Evolutionary conservation across 768 basidiomycete species (phyloP).

Genomic region (Clitopilus passeckerianus): DNA sequence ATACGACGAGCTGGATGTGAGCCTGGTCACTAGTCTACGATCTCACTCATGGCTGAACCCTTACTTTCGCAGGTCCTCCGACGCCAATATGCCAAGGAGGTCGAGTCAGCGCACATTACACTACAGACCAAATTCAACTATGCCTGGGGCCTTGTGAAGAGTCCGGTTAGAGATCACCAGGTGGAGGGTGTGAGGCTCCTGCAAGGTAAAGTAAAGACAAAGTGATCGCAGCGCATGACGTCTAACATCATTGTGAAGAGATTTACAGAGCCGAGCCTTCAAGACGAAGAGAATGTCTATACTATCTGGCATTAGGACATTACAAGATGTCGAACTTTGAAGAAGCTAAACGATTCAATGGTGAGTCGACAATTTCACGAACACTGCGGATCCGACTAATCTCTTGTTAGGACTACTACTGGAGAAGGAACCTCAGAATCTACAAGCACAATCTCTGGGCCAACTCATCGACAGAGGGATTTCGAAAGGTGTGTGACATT

Average conservation of each 20-base stretch:
- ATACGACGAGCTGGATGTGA: constrained; percentile 86
- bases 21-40: constrained; percentile 4
- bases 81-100: constrained; percentile 86
- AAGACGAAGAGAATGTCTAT: constrained; percentile 89
- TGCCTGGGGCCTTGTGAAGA: constrained; percentile 95
- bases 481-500: constrained; percentile 47
- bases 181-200: constrained; percentile 88
- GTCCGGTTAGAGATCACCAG: constrained; percentile 77
- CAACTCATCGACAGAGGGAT: constrained; percentile 86
- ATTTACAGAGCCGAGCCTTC: constrained; percentile 86
- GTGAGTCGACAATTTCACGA: constrained; percentile 41
- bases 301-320: constrained; percentile 93
- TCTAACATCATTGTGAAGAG: constrained; percentile 41
- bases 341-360: constrained; percentile 89
- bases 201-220: constrained; percentile 53
- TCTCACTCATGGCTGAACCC: neutral
- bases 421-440: constrained; percentile 88
- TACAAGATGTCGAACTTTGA: constrained; percentile 96
- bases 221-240: constrained; percentile 2
- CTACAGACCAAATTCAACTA: constrained; percentile 98
- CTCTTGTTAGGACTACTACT: constrained; percentile 64
- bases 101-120: constrained; percentile 77
- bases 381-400: constrained; percentile 1
- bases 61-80: constrained; percentile 61
- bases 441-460: constrained; percentile 85